Base-by-base conservation (phyloP, 495 filamentous ascomycete genomes). In the Podospora anserina region DNA sequence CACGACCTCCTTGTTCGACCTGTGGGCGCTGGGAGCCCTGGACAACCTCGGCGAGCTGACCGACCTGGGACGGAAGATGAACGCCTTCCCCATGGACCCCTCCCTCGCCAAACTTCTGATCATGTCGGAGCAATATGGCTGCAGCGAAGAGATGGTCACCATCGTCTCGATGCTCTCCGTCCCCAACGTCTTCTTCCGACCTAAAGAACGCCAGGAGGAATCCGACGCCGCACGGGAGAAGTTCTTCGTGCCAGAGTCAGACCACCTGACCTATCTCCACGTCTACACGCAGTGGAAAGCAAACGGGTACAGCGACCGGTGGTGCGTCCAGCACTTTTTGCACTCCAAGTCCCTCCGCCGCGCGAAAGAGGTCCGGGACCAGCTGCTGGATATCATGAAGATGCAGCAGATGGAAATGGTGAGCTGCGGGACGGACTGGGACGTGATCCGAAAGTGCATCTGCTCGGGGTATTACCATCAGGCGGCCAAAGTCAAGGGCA, bases 141-240 rank as follows among this genome's bases (percentile, higher is more conserved):
- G 96, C 79, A 94, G 91, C 77, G 95, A 98, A 76, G 96, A 99
- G 77, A 97, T 99, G 90, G 83, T 97, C 27, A 97, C 93, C 1
- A 98, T 99, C 69, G 96, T 98, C 20, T 94, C 93, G 28, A 98
- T 99, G 96, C 87, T 99, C 18, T 96, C 92, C 3, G 96, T 98
- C 0, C 95, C 96, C 15, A 93, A 87, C 71, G 95, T 98, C 55
- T 99, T 97, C 83, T 98, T 97, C 78, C 92, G 96, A 19, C 96
- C 96, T 9, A 97, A 96, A 73, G 96, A 99, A 77, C 91, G 96
- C 0, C 92, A 96, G 73, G 96, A 98, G 71, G 96, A 99, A 80
- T 93, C 93, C 18, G 96, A 99, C 74, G 89, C 93, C 0, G 94
- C 96, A 4, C 87, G 94, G n/a, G 96, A 99, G 74, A 97, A 97